These are phyloP conservation scores for Lepidium aucheri DNA, from an alignment of 345 rosid genomes.

Conservation along the genomic window DNA sequence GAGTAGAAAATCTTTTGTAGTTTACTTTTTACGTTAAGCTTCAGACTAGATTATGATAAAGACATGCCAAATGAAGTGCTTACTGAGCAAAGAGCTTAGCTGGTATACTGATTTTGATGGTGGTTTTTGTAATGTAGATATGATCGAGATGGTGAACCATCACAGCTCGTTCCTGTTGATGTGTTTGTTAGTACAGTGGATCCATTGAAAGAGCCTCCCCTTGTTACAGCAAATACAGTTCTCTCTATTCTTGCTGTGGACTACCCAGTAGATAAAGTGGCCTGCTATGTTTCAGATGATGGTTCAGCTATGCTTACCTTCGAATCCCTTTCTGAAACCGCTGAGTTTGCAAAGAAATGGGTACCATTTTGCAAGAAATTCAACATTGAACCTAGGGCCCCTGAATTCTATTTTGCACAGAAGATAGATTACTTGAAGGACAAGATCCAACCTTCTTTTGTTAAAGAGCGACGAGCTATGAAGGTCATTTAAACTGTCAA, in stretches of 20 bases:
- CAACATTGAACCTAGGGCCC: constrained; percentile 95
- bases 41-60: not conserved
- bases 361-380: constrained; percentile 99
- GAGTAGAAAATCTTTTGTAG: not conserved
- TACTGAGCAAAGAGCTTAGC: not conserved
- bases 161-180: constrained; percentile 90
- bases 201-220: constrained; percentile 98
- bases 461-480: constrained; percentile 97
- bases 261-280: constrained; percentile 98
- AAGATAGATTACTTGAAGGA: constrained; percentile 98
- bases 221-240: constrained; percentile 94
- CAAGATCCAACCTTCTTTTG: constrained; percentile 97
- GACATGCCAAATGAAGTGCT: not conserved
- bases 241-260: constrained; percentile 96
- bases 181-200: constrained; percentile 99
- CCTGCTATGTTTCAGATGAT: constrained; percentile 98
- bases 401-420: constrained; percentile 96
- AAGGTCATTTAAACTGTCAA: constrained; percentile 47
- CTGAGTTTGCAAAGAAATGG: constrained; percentile 99
- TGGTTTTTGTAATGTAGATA: constrained; percentile 43
- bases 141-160: constrained; percentile 98
- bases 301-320: constrained; percentile 99
- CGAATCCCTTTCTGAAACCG: constrained; percentile 97
- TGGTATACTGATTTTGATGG: not conserved
- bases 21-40: not conserved